Percentiles rank a stretch among this genome's conserved stretches.
These are phyloP conservation scores for Dioszegia hungarica DNA, from an alignment of 768 basidiomycete genomes.

Conservation along the genomic window DNA sequence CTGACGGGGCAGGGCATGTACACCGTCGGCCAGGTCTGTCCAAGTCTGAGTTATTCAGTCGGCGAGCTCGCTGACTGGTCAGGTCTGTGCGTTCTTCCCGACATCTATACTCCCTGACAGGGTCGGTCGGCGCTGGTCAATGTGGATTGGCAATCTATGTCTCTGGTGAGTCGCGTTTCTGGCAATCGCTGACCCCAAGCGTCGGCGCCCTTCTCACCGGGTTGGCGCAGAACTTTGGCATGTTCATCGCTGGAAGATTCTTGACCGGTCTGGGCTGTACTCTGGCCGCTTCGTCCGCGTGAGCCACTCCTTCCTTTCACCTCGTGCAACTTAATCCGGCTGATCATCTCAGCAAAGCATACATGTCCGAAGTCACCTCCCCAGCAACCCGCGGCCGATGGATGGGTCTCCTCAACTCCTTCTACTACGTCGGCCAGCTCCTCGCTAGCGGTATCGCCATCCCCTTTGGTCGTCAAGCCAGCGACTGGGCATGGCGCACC, in stretches of 20 bases:
- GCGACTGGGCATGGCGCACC: conserved; percentile 43
- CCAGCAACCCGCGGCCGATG: conserved; percentile 55
- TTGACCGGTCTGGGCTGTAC: conserved; percentile 54
- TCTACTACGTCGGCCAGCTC: conserved; percentile 28
- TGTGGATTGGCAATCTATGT: conserved; percentile 55
- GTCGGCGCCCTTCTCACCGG: conserved; percentile 55
- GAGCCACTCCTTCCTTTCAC: background rate
- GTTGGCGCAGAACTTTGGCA: conserved; percentile 50
- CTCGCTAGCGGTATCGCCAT: conserved; percentile 20
- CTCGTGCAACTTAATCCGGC: background rate
- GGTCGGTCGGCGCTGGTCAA: conserved; percentile 55
- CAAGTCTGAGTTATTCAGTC: too few species aligned
- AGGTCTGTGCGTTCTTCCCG: conserved; percentile 30
- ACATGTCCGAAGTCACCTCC: conserved; percentile 56
- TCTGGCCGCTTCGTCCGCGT: conserved; percentile 51
- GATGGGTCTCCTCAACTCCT: conserved; percentile 53
- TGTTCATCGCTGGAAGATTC: conserved; percentile 54
- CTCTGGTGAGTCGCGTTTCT: conserved; percentile 49
- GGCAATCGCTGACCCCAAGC: conserved; percentile 31
- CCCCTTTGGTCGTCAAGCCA: conserved; percentile 9
- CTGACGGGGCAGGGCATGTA: conserved; percentile 51
- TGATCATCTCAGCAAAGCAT: conserved; percentile 53
- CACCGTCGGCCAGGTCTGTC: conserved; percentile 47
- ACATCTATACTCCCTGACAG: conserved; percentile 53
- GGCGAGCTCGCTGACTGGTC: too few species aligned